These are phyloP conservation scores for Vitis amurensis DNA, from an alignment of 164 flowering plant genomes.

Conservation along the genomic window DNA sequence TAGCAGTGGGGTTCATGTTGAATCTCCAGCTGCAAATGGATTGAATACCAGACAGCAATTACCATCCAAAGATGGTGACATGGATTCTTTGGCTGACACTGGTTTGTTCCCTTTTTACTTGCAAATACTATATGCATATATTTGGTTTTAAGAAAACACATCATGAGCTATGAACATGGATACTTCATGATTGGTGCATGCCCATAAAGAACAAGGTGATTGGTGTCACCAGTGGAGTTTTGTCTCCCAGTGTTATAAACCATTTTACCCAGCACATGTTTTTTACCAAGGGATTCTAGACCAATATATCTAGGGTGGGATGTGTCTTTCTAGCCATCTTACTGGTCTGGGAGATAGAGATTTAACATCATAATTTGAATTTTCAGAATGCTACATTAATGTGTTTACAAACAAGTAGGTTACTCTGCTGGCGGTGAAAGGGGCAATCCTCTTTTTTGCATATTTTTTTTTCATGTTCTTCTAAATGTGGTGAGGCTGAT, in stretches of 20 bases:
- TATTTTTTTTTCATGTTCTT: background rate
- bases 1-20: constrained; percentile 43
- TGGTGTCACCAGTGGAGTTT: background rate
- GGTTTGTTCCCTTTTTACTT: constrained; percentile 42
- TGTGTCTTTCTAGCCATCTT: too few relatives aligned
- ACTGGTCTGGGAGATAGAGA: too few relatives aligned
- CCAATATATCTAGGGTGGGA: too few relatives aligned
- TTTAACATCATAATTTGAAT: too few relatives aligned
- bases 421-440: too few relatives aligned
- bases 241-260: background rate
- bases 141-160: background rate
- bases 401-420: too few relatives aligned
- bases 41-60: constrained; percentile 41
- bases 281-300: too few relatives aligned
- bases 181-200: background rate
- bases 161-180: too few relatives aligned
- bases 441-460: background rate
- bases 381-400: too few relatives aligned
- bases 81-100: constrained; percentile 59
- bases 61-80: constrained; percentile 43
- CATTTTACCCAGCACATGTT: too few relatives aligned
- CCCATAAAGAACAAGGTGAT: background rate
- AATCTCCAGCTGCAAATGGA: constrained; percentile 42
- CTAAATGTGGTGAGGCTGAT: background rate
- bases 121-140: background rate